Evolutionary conservation across 805 yeast species (phyloP).

Genomic region (Candida maris): DNA sequence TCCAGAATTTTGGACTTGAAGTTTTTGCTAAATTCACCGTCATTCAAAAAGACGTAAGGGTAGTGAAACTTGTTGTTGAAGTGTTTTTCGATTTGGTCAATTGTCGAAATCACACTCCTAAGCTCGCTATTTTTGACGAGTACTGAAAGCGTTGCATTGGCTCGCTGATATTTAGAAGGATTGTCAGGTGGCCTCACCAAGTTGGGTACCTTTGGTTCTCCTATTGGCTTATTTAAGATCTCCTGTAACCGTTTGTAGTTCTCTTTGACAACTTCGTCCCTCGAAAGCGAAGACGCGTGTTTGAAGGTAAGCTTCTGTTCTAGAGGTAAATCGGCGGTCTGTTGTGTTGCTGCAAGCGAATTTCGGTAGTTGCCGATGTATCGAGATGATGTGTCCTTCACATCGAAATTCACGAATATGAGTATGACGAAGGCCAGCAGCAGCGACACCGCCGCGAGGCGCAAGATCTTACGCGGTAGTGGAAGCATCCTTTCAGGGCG

Average conservation of each 20-base stretch:
- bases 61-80: conserved; percentile 71
- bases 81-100: conserved; percentile 54
- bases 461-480: conserved; percentile 10
- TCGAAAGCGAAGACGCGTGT: conserved; percentile 9
- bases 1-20: conserved; percentile 47
- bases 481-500: conserved; percentile 9
- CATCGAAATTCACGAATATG: conserved; percentile 6
- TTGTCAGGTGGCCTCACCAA: conserved; percentile 28
- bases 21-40: conserved; percentile 54
- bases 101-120: conserved; percentile 44
- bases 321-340: background rate
- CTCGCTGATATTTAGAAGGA: conserved; percentile 36
- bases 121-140: conserved; percentile 70
- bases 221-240: conserved; percentile 35
- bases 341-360: background rate
- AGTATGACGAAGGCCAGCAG: conserved; percentile 4
- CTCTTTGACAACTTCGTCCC: conserved; percentile 31
- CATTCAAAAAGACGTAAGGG: conserved; percentile 80
- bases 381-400: background rate
- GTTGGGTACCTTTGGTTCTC: conserved; percentile 45
- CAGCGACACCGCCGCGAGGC: conserved; percentile 11
- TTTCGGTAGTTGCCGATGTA: background rate
- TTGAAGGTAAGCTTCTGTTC: conserved; percentile 15
- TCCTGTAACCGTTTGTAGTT: conserved; percentile 39
- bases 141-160: conserved; percentile 72